phyloP scores from a whole-genome alignment of 768 basidiomycete genomes.

The Auriscalpium microsporum region DNA sequence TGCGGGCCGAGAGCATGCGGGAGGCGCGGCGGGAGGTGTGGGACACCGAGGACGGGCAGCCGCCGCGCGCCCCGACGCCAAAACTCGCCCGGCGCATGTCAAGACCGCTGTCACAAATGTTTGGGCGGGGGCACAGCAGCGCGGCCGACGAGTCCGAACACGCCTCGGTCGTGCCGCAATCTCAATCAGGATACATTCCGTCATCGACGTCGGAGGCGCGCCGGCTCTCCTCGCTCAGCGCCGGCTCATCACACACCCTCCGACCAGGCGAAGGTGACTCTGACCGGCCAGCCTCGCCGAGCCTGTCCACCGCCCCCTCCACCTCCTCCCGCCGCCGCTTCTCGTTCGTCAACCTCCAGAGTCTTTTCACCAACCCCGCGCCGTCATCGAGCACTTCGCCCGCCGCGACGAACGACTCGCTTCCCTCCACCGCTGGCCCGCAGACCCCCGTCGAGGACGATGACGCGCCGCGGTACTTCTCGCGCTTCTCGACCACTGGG shows the following conservation, averaged over 20 bases:
- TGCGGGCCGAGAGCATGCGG: neutral
- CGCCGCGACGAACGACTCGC: conserved; percentile 1
- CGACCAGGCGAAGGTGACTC: conserved; percentile 1
- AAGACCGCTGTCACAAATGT: conserved; percentile 22
- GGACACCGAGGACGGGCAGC: conserved; percentile 8
- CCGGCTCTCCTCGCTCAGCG: neutral
- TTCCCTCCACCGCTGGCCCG: neutral
- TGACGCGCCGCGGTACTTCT: neutral
- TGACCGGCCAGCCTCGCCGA: conserved; percentile 12
- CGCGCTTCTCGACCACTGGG: neutral
- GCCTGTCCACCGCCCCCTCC: conserved; percentile 17
- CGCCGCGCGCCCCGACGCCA: conserved; percentile 13
- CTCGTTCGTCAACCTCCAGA: conserved; percentile 26
- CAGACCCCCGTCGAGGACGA: neutral
- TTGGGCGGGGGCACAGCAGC: conserved; percentile 15
- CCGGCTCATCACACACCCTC: neutral
- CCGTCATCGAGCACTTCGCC: conserved; percentile 2
- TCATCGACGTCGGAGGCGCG: neutral
- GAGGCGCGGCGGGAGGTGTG: neutral
- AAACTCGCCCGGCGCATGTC: conserved; percentile 17
- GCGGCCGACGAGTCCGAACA: neutral
- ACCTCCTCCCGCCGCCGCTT: conserved; percentile 23
- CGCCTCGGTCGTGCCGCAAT: conserved; percentile 6
- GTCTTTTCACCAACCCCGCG: conserved; percentile 20
- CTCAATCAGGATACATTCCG: conserved; percentile 4